Percentiles rank a stretch among this genome's conserved stretches.
Conservation (phyloP, 1,139 yeast genomes). For the Hyphopichia buzzinii region DNA sequence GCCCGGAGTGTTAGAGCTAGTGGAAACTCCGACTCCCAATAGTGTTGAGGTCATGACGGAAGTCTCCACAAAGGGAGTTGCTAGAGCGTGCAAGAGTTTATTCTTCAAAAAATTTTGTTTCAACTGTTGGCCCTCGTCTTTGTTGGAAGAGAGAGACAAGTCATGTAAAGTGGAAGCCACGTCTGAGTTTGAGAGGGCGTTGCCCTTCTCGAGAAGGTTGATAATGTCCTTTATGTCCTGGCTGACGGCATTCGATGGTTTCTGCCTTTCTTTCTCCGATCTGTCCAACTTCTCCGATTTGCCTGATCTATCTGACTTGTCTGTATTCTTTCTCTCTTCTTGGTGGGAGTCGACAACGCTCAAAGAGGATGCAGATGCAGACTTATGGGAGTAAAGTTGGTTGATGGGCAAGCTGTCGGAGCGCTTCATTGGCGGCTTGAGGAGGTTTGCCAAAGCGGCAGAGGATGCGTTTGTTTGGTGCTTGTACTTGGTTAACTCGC, state of each 20-base stretch:
- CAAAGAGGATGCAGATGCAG: slow-evolving; percentile 3
- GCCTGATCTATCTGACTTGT: slow-evolving; percentile 1
- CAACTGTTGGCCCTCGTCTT: slow-evolving; percentile 17
- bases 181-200: slow-evolving; percentile 28
- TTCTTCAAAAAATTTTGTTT: slow-evolving; percentile 47
- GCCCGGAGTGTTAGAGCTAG: neutral
- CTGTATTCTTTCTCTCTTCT: neutral
- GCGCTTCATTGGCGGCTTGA: slow-evolving; percentile 39
- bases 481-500: slow-evolving; percentile 18
- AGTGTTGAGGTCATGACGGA: slow-evolving; percentile 45
- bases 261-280: neutral
- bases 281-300: neutral
- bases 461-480: slow-evolving; percentile 55
- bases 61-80: slow-evolving; percentile 71
- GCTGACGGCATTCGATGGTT: slow-evolving; percentile 7
- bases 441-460: slow-evolving; percentile 62
- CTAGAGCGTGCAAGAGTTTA: slow-evolving; percentile 61
- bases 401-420: slow-evolving; percentile 38
- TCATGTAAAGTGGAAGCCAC: slow-evolving; percentile 57
- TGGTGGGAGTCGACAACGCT: neutral
- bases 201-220: slow-evolving; percentile 38
- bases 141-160: slow-evolving; percentile 45
- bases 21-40: slow-evolving; percentile 9
- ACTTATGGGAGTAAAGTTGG: slow-evolving; percentile 16
- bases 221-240: slow-evolving; percentile 47